phyloP scores from a whole-genome alignment of 257 asterid species.

The Solanum ossicruentum region DNA sequence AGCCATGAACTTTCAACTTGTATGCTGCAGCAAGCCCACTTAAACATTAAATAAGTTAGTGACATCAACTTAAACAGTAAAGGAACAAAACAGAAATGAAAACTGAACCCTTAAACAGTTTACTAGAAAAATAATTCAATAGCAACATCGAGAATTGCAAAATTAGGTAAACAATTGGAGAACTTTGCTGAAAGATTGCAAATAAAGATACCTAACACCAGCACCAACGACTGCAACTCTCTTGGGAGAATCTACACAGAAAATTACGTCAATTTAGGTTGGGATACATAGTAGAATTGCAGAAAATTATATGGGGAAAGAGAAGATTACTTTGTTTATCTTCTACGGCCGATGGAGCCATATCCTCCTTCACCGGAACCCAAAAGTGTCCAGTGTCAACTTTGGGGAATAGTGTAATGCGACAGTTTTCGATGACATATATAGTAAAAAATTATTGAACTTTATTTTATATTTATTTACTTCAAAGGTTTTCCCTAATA shows the following conservation, averaged over 20 bases:
- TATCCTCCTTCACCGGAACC: background rate
- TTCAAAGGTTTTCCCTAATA: too few species aligned
- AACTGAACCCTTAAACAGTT: background rate
- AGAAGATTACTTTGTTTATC: background rate
- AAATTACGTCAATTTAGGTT: background rate
- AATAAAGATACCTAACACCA: background rate
- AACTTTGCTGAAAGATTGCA: background rate
- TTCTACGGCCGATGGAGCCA: background rate
- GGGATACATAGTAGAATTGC: background rate
- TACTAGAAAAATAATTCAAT: background rate
- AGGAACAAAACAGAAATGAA: background rate
- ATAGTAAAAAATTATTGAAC: too few species aligned
- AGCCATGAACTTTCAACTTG: slow-evolving; percentile 68
- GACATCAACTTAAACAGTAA: background rate
- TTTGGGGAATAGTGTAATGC: background rate
- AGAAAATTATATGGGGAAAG: background rate
- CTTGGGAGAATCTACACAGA: background rate
- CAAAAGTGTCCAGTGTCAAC: background rate
- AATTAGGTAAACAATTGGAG: background rate
- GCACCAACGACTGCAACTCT: slow-evolving; percentile 1
- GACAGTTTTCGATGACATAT: too few species aligned
- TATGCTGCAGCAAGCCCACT: slow-evolving; percentile 96
- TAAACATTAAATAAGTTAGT: background rate
- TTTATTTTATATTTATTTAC: too few species aligned
- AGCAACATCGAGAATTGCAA: background rate